phyloP scores from a whole-genome alignment of 176 grass and related monocot genomes.

The Miscanthus lutarioriparius region DNA sequence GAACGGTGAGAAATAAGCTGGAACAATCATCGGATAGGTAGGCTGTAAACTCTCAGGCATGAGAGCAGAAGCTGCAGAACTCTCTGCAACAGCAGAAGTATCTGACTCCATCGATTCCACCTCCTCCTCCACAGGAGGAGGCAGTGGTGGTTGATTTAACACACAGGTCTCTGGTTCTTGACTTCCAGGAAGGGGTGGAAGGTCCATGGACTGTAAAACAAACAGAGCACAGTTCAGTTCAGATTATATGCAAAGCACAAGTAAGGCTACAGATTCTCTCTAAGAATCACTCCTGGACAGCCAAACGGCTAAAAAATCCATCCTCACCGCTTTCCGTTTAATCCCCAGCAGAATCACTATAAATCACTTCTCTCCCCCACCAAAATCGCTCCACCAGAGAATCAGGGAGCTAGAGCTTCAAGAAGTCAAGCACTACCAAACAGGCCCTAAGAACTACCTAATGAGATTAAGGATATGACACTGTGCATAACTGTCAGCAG shows the following conservation, averaged over 20 bases:
- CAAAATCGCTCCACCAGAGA: background rate
- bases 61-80: slow-evolving; percentile 40
- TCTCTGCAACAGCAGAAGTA: slow-evolving; percentile 55
- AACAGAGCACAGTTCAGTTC: slow-evolving; percentile 33
- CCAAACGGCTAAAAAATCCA: background rate
- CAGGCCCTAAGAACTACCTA: slow-evolving; percentile 3
- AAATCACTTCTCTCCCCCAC: background rate
- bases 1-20: slow-evolving; percentile 83
- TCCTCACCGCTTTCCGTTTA: background rate
- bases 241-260: slow-evolving; percentile 18
- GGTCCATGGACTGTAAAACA: slow-evolving; percentile 65
- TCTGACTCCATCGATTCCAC: slow-evolving; percentile 77
- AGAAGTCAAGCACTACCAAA: background rate
- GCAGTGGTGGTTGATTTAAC: slow-evolving; percentile 53
- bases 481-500: background rate
- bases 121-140: slow-evolving; percentile 61
- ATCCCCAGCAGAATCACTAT: background rate
- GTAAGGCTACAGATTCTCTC: background rate
- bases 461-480: slow-evolving; percentile 2
- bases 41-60: slow-evolving; percentile 56
- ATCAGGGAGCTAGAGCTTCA: background rate
- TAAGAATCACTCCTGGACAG: background rate
- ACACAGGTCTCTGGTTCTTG: slow-evolving; percentile 69
- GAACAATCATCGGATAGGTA: slow-evolving; percentile 70
- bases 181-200: slow-evolving; percentile 62